Evolutionary conservation across 768 basidiomycete genomes (phyloP).

Genomic region (Pleurotus tuoliensis): DNA sequence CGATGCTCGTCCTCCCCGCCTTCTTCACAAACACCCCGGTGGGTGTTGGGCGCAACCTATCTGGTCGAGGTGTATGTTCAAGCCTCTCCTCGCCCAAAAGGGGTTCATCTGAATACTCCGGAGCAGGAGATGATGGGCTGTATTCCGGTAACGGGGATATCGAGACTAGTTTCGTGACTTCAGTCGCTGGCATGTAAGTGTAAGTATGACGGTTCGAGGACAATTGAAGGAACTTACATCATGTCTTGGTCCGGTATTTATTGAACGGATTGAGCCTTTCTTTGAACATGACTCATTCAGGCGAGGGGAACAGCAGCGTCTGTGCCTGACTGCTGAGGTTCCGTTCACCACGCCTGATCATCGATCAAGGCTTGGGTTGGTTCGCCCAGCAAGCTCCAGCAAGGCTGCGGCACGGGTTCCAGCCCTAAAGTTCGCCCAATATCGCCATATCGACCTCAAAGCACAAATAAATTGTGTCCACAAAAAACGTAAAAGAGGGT

Average conservation of each 20-base stretch:
- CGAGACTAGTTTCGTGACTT: too few species aligned
- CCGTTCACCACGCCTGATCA: constrained; percentile 2
- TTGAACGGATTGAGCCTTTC: background rate
- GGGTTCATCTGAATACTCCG: constrained; percentile 55
- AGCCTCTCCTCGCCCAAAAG: constrained; percentile 49
- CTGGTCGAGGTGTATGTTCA: constrained; percentile 39
- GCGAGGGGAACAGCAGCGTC: constrained; percentile 1
- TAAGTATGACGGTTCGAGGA: background rate
- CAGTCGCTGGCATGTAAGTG: background rate
- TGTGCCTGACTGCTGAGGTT: background rate
- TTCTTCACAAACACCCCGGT: constrained; percentile 39
- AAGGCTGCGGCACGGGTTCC: background rate
- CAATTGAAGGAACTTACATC: background rate
- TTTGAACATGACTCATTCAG: background rate
- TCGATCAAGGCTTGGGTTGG: background rate
- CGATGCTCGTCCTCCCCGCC: constrained; percentile 35
- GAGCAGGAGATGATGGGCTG: constrained; percentile 48
- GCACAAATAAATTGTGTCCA: too few species aligned
- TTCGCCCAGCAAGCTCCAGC: background rate
- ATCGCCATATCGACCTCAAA: background rate
- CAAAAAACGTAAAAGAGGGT: too few species aligned
- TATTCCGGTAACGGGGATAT: constrained; percentile 43
- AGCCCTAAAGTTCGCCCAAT: background rate
- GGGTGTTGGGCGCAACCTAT: constrained; percentile 19
- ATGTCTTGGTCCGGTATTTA: constrained; percentile 5